Percentiles rank a stretch among this genome's conserved stretches.
phyloP scores from a whole-genome alignment of 2,329 filamentous ascomycete genomes.

The Neonectria faginata region DNA sequence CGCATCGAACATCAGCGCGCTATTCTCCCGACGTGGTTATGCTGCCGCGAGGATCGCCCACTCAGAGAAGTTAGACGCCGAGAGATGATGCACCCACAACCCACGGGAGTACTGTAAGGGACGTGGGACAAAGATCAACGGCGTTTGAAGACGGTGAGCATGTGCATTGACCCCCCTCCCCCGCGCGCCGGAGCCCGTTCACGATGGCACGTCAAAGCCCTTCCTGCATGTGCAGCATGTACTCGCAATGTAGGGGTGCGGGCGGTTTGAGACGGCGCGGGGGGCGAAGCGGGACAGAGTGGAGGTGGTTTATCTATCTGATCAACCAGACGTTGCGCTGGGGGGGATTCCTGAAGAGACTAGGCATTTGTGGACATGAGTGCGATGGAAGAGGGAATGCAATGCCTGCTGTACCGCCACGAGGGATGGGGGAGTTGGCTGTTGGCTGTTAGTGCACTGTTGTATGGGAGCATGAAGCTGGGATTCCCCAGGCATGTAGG shows the following conservation, averaged over 20 bases:
- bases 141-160: constrained; percentile 10
- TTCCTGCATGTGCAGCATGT: not conserved
- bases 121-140: constrained; percentile 1
- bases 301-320: constrained; percentile 22
- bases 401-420: constrained; percentile 5
- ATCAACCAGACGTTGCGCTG: constrained; percentile 1
- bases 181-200: constrained; percentile 17
- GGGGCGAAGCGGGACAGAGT: constrained; percentile 21
- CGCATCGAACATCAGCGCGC: constrained; percentile 14
- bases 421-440: not conserved
- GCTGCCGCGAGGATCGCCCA: constrained; percentile 1
- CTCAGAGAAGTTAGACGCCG: not conserved
- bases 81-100: not conserved
- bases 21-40: not conserved
- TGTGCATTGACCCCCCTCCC: not conserved
- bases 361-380: not conserved
- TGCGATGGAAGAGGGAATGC: not conserved
- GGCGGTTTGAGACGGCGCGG: constrained; percentile 38
- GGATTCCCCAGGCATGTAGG: constrained; percentile 17
- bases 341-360: not conserved
- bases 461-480: constrained; percentile 3
- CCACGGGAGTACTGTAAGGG: not conserved
- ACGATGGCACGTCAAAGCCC: constrained; percentile 13
- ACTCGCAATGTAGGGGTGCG: constrained; percentile 27
- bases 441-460: not conserved